phyloP scores from a whole-genome alignment of 352 stramenopile genomes.

The Pythium phragmitis region DNA sequence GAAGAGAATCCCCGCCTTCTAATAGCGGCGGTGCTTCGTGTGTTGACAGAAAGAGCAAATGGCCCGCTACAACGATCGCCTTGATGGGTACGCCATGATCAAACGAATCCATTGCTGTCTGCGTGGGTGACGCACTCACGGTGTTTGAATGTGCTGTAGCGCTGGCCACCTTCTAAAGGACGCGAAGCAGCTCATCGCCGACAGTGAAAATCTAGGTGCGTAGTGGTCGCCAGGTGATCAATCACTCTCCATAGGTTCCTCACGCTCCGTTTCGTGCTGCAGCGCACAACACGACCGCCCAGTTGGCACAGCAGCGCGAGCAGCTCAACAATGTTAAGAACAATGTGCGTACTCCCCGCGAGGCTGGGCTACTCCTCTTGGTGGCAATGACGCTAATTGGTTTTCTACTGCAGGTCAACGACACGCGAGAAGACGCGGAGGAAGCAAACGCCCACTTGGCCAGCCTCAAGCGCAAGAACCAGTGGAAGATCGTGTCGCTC shows the following conservation, averaged over 20 bases:
- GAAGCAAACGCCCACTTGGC: conserved; percentile 67
- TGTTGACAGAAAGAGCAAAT: conserved; percentile 58
- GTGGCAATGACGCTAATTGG: not conserved
- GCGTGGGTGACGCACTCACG: not conserved
- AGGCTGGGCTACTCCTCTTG: not conserved
- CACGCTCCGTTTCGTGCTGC: conserved; percentile 2
- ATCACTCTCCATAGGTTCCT: not conserved
- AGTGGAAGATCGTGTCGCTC: conserved; percentile 68
- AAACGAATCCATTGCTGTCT: not conserved
- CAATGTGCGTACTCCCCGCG: conserved; percentile 47
- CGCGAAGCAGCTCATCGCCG: conserved; percentile 62
- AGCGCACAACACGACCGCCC: conserved; percentile 68
- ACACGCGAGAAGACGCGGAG: conserved; percentile 66
- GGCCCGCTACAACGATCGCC: conserved; percentile 67
- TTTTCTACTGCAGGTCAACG: conserved; percentile 44
- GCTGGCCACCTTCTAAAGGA: conserved; percentile 73
- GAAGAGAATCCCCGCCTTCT: not conserved
- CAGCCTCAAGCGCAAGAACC: conserved; percentile 83
- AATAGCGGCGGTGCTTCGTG: not conserved
- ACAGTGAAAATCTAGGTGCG: conserved; percentile 62
- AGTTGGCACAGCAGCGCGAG: conserved; percentile 64
- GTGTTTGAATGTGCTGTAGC: conserved; percentile 21
- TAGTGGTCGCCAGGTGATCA: not conserved
- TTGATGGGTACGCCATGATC: conserved; percentile 40
- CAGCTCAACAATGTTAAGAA: conserved; percentile 73